Evolutionary conservation across 2,329 filamentous ascomycete genomes (phyloP), one percentile per base, ranked within the genome.

Genomic region (Sphaceloma murrayae): DNA sequence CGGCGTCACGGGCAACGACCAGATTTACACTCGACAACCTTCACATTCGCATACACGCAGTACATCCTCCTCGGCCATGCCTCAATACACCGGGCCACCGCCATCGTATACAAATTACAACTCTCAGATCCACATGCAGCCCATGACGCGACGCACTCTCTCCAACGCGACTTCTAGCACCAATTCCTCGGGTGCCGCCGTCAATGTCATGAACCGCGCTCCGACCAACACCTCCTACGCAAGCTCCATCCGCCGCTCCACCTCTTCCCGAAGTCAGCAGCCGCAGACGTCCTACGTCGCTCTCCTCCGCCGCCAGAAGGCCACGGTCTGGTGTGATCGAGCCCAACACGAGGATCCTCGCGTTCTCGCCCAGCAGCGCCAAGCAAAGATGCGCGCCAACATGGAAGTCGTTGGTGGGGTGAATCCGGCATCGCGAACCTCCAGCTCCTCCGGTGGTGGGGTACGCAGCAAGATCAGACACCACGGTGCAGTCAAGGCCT

Each of bases 321-420:
- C 87, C 22, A 98, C 91, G 0, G 91, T 98, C 3, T 98, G 91
- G 91, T 95, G 88, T 67, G 91, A 96, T 60, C 82, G 88, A 44
- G 77, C 89, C 7, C 91, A 98, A 62, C 80, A 85, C 50, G 87
- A 96, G 63, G 91, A 98, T 60, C 85, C 89, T 1, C 76, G 86
- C 40, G 68, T 91, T 46, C 68, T 82, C 3, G 87, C 86, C 19
- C 82, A 88, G 56, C 87, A 94, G 62, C 77, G 84, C 47, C 82
- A 84, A 27, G 91, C 88, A 47, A 94, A 91, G 69, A 79, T 85
- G 67, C 75, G 87, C 38, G 91, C 91, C 9, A 80, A 81, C 46
- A 78, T 83, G 55, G 87, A 95, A 65, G 80, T 96, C 5, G 78
- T 81, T 38, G 84, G 81, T 40, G 73, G 78, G 42, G 53, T 55